These are phyloP conservation scores for Heracleum sosnowskyi DNA, from an alignment of 129 eudicot genomes.

Conservation along the genomic window DNA sequence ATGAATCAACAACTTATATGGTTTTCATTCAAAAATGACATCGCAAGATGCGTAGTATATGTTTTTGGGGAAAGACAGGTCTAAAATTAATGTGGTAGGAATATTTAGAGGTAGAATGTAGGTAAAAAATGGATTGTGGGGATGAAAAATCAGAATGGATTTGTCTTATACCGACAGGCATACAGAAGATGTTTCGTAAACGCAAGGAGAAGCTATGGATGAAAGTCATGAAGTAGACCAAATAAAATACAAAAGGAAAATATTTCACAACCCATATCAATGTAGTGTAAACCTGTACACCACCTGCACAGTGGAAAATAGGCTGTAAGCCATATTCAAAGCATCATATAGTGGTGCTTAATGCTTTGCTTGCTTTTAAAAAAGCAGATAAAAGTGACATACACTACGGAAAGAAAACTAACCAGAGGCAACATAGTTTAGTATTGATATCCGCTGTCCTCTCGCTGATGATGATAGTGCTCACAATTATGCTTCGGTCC, in stretches of 20 bases:
- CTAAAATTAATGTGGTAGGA: not conserved
- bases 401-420: not conserved
- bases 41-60: not conserved
- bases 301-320: constrained; percentile 17
- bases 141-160: not conserved
- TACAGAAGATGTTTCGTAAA: not conserved
- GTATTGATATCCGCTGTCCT: constrained; percentile 4
- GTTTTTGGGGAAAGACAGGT: not conserved
- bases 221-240: not conserved
- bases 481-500: not conserved
- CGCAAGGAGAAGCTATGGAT: not conserved
- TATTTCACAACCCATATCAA: constrained; percentile 4
- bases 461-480: constrained; percentile 3
- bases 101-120: not conserved
- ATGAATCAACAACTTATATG: not conserved
- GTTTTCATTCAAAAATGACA: not conserved
- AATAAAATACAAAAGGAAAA: not conserved
- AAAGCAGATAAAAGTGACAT: not conserved
- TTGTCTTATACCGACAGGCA: not conserved
- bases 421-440: not conserved
- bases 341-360: not conserved
- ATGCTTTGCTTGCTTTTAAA: not conserved
- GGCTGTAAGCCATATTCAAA: constrained; percentile 9
- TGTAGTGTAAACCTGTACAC: constrained; percentile 13
- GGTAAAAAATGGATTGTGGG: not conserved